Evolutionary conservation across 768 basidiomycete species (phyloP).

Genomic region (Phaffia tasmanica): DNA sequence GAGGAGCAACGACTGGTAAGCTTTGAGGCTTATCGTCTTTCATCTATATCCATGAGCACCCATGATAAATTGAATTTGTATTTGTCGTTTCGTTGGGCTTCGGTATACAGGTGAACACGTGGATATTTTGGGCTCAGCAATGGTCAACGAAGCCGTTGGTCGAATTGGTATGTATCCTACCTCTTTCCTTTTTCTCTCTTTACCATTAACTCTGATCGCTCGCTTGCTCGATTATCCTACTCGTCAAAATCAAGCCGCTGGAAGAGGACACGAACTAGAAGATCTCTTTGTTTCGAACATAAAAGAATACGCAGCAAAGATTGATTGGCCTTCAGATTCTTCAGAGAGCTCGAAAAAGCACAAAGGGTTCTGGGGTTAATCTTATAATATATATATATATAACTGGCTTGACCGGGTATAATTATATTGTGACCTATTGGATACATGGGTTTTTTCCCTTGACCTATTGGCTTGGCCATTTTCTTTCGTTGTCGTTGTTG

Average conservation of each 20-base stretch:
- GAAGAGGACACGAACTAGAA: conserved; percentile 51
- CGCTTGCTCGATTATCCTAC: too few relatives aligned
- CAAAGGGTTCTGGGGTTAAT: too few relatives aligned
- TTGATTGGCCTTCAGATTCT: conserved; percentile 49
- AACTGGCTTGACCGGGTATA: too few relatives aligned
- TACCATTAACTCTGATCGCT: not conserved
- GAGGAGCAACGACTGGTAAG: conserved; percentile 73
- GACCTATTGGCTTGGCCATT: too few relatives aligned
- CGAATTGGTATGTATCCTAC: conserved; percentile 49
- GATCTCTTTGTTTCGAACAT: conserved; percentile 68
- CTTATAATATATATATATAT: too few relatives aligned
- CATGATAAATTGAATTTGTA: too few relatives aligned
- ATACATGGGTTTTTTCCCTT: too few relatives aligned
- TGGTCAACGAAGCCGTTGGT: conserved; percentile 78
- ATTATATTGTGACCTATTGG: too few relatives aligned
- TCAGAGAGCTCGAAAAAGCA: too few relatives aligned
- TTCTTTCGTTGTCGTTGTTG: too few relatives aligned
- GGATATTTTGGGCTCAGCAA: conserved; percentile 24
- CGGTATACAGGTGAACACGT: not conserved
- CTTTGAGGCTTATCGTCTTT: conserved; percentile 74
- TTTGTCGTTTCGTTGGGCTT: not conserved
- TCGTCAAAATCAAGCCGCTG: conserved; percentile 45
- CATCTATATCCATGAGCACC: too few relatives aligned
- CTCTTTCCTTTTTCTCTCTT: not conserved
- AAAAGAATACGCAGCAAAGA: conserved; percentile 56